Percentiles rank a stretch among this genome's conserved stretches.
Conservation (phyloP, 257 asterid genomes). For the Nicotiana otophora region DNA sequence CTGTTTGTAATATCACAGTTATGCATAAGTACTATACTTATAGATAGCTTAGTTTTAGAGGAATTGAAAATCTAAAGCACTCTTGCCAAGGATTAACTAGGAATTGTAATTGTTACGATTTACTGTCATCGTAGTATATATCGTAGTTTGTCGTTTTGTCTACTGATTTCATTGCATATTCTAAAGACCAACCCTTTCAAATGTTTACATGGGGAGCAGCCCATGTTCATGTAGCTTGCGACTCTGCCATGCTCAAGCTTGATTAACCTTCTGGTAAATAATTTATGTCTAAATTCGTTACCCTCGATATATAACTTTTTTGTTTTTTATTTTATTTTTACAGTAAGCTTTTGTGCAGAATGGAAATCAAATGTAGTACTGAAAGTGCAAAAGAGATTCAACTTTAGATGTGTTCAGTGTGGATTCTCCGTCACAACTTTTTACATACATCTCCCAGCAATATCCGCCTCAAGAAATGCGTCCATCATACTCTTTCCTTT, state of each 20-base stretch:
- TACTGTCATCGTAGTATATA: neutral
- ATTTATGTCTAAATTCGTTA: no score
- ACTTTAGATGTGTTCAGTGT: constrained; percentile 54
- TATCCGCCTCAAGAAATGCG: constrained; percentile 84
- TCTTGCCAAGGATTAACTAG: neutral
- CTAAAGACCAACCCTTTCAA: neutral
- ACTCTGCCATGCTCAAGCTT: constrained; percentile 70
- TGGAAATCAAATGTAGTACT: neutral
- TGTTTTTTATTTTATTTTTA: neutral
- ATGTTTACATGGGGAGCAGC: constrained; percentile 73
- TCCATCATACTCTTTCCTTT: constrained; percentile 14
- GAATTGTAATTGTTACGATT: neutral
- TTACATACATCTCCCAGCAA: constrained; percentile 83
- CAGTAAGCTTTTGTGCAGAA: neutral
- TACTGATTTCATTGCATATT: neutral
- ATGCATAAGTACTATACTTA: no score
- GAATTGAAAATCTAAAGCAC: neutral
- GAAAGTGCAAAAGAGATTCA: neutral
- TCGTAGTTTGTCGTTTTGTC: no score
- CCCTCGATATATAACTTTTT: neutral
- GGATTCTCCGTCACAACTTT: constrained; percentile 53
- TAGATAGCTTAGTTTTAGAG: no score
- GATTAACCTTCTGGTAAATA: constrained; percentile 69
- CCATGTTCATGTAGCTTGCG: constrained; percentile 86
- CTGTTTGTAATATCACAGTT: no score